Percentiles rank a stretch among this genome's conserved stretches.
Conservation (phyloP, 495 filamentous ascomycete species). For the Choiromyces venosus region DNA sequence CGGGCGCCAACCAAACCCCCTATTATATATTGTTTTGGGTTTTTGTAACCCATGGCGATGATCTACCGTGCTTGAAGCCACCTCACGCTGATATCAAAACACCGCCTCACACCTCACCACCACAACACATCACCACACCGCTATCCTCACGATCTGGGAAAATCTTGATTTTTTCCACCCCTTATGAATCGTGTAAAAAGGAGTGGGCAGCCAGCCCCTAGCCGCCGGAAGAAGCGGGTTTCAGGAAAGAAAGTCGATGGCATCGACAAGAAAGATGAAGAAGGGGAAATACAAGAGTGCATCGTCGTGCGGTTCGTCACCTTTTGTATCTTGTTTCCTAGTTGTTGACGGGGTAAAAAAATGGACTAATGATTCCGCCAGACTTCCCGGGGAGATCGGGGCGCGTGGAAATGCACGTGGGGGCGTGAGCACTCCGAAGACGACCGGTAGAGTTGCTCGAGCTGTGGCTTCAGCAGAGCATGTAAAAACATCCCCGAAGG, state of each 20-base stretch:
- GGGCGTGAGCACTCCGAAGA: background rate
- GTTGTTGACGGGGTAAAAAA: background rate
- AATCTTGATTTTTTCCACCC: background rate
- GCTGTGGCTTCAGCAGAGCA: background rate
- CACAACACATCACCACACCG: background rate
- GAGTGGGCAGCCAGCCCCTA: background rate
- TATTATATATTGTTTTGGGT: background rate
- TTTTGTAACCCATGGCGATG: background rate
- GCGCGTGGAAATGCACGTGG: background rate
- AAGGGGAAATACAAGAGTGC: background rate
- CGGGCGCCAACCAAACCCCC: background rate
- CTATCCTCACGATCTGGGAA: background rate
- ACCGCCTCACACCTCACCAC: conserved; percentile 1
- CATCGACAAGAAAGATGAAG: background rate
- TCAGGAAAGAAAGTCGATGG: background rate
- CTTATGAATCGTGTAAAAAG: background rate
- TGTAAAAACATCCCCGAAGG: background rate
- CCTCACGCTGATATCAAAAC: background rate
- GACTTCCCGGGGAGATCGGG: background rate
- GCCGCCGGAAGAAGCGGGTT: background rate
- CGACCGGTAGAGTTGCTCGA: background rate
- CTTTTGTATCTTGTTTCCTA: background rate
- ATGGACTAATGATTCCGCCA: background rate
- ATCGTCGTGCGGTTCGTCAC: background rate
- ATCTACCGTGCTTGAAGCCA: background rate